Evolutionary conservation across 176 grass and related monocot genomes (phyloP).

Genomic region (Oryza coarctata): DNA sequence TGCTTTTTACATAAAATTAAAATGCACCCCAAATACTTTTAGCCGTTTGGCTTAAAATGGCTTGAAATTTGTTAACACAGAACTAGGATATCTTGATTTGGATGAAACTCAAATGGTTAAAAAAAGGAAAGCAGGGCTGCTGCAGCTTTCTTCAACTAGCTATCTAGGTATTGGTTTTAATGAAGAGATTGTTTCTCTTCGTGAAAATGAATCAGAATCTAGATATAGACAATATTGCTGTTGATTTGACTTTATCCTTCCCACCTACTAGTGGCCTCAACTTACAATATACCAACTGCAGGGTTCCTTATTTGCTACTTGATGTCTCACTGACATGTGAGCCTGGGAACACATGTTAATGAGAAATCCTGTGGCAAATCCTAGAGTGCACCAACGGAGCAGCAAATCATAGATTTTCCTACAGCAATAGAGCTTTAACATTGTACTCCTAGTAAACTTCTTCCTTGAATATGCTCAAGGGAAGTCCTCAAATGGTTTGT

Average conservation of each 20-base stretch:
- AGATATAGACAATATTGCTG: not conserved
- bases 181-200: not conserved
- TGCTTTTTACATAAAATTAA: constrained; percentile 12
- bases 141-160: not conserved
- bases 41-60: not conserved
- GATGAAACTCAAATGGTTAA: not conserved
- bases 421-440: not conserved
- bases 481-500: not conserved
- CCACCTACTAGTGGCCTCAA: not conserved
- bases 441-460: not conserved
- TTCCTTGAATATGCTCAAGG: not conserved
- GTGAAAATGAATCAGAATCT: not conserved
- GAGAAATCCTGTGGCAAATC: not conserved
- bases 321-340: not conserved
- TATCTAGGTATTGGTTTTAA: not conserved
- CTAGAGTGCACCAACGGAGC: not conserved
- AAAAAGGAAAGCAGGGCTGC: not conserved
- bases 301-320: not conserved
- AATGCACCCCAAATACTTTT: constrained; percentile 7
- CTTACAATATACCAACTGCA: not conserved
- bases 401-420: not conserved
- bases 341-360: not conserved
- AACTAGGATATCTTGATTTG: constrained; percentile 5
- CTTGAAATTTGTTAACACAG: not conserved
- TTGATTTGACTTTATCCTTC: constrained; percentile 3